Evolutionary conservation across 306 rosid species (phyloP).

Genomic region (Vigna unguiculata): DNA sequence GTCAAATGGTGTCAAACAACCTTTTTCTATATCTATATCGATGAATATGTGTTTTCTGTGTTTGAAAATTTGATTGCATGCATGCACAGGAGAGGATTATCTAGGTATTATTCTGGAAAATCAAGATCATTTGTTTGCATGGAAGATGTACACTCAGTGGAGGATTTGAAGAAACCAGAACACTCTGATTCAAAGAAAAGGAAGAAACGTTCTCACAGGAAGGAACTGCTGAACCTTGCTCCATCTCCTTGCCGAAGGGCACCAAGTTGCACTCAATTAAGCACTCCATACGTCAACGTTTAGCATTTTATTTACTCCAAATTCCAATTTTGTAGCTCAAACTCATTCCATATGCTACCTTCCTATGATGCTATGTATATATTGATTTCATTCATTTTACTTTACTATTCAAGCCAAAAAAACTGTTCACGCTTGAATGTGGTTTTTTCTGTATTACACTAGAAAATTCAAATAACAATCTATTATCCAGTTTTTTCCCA

Average conservation of each 20-base stretch:
- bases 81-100: conserved; percentile 57
- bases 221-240: conserved; percentile 45
- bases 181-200: conserved; percentile 66
- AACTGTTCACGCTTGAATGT: not conserved
- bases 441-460: not conserved
- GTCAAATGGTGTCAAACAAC: no score
- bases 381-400: not conserved
- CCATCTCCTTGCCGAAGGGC: conserved; percentile 62
- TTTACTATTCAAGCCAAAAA: not conserved
- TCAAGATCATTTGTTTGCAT: conserved; percentile 86
- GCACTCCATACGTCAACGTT: conserved; percentile 59
- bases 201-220: conserved; percentile 62
- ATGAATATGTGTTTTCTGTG: not conserved
- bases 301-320: conserved; percentile 15
- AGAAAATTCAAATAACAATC: conserved; percentile 18
- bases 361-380: not conserved
- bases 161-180: conserved; percentile 79
- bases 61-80: not conserved
- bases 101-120: conserved; percentile 84
- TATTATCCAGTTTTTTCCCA: not conserved
- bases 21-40: no score
- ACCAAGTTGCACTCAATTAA: conserved; percentile 59
- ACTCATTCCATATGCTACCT: not conserved
- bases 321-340: not conserved
- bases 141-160: conserved; percentile 65